phyloP scores from a whole-genome alignment of 164 flowering plant genomes.

The Sedum album region DNA sequence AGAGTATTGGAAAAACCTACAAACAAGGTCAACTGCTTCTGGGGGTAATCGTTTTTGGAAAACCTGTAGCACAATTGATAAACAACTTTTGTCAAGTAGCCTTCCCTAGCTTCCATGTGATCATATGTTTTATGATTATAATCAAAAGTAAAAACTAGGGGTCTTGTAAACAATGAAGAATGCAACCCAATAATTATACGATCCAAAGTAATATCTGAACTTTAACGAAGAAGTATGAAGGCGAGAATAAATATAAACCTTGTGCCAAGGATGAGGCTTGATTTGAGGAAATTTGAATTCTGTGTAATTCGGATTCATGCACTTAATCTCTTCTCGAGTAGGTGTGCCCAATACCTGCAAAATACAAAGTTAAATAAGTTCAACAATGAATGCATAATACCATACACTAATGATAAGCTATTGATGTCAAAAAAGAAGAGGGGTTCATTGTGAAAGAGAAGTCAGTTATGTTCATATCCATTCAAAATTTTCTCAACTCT shows the following conservation, averaged over 20 bases:
- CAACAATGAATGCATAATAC: not conserved
- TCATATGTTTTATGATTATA: not conserved
- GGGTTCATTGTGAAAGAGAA: not conserved
- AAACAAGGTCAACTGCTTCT: slow-evolving; percentile 85
- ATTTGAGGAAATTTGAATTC: slow-evolving; percentile 96
- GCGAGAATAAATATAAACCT: slow-evolving; percentile 31
- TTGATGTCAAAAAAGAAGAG: not conserved
- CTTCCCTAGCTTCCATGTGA: not conserved
- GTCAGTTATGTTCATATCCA: not conserved
- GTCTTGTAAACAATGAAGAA: not conserved
- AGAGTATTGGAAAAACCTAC: slow-evolving; percentile 90
- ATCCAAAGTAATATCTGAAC: not conserved
- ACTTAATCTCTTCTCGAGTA: slow-evolving; percentile 96
- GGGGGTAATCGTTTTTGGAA: slow-evolving; percentile 88
- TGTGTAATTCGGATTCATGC: slow-evolving; percentile 98
- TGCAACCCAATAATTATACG: not conserved
- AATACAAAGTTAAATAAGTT: not conserved
- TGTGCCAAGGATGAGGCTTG: slow-evolving; percentile 99
- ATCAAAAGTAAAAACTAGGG: not conserved
- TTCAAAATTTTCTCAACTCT: not conserved
- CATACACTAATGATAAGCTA: not conserved
- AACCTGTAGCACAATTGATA: slow-evolving; percentile 32
- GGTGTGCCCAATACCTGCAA: slow-evolving; percentile 94
- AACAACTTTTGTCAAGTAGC: not conserved
- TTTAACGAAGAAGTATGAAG: not conserved